These are phyloP conservation scores for Adansonia rubrostipa DNA, from an alignment of 441 rosid species.

Conservation along the genomic window DNA sequence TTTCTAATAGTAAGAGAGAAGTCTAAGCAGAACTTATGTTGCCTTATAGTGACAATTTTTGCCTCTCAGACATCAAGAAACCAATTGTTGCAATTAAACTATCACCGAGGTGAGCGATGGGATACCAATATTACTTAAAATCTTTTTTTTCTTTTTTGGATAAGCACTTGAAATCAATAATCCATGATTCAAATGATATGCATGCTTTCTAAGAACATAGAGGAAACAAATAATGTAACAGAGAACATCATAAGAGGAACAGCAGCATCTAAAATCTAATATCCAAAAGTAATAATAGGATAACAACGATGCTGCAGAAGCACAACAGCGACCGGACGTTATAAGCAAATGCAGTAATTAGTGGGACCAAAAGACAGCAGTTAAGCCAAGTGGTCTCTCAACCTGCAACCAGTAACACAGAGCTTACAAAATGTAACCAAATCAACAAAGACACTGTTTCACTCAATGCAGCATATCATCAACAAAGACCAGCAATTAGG, in stretches of 20 bases:
- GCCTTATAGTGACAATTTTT: neutral
- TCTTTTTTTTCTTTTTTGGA: too few relatives aligned
- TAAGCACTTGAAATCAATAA: neutral
- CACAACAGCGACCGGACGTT: neutral
- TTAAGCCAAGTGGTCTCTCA: neutral
- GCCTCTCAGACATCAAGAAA: neutral
- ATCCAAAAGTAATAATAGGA: neutral
- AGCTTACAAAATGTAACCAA: neutral
- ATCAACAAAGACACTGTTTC: neutral
- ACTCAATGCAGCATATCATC: neutral
- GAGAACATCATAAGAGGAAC: neutral
- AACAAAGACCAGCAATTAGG: neutral
- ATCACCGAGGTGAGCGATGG: neutral
- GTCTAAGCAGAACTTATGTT: neutral
- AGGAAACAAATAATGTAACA: neutral
- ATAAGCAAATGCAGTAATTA: too few relatives aligned
- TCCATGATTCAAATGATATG: neutral
- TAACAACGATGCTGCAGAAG: neutral
- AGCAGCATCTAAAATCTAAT: neutral
- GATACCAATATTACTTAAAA: neutral
- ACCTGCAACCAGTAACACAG: neutral
- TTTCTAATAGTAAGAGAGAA: neutral
- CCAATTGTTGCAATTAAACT: neutral
- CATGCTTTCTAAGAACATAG: neutral
- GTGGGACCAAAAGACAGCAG: neutral